Conservation (phyloP, 495 filamentous ascomycete species). For the Penicillium taxi region DNA sequence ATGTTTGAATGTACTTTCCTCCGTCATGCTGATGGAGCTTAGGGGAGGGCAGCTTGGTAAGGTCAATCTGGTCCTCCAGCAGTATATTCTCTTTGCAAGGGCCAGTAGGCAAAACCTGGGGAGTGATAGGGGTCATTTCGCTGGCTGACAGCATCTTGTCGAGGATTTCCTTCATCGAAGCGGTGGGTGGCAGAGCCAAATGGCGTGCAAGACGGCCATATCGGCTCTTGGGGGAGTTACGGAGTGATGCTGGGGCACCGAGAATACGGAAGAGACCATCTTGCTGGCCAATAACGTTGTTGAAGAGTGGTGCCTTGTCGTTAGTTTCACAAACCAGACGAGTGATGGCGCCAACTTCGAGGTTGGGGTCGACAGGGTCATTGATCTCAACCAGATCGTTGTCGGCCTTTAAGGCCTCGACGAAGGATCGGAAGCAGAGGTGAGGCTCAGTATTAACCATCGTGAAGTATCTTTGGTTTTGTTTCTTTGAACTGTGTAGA, state of each 20-base stretch:
- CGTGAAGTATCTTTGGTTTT: background rate
- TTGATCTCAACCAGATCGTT: slow-evolving; percentile 32
- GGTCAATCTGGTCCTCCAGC: slow-evolving; percentile 26
- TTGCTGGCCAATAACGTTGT: slow-evolving; percentile 30
- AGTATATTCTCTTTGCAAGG: slow-evolving; percentile 32
- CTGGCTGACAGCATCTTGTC: slow-evolving; percentile 25
- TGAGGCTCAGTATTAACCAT: slow-evolving; percentile 15
- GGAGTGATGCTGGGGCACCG: slow-evolving; percentile 24
- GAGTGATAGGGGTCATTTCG: slow-evolving; percentile 17
- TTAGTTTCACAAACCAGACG: slow-evolving; percentile 31
- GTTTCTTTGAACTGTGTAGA: no score
- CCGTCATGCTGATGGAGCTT: slow-evolving; percentile 28
- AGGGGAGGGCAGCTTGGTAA: slow-evolving; percentile 28
- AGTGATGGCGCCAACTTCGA: slow-evolving; percentile 33
- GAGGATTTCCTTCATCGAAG: slow-evolving; percentile 24
- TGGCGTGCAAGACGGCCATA: slow-evolving; percentile 31
- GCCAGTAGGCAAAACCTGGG: slow-evolving; percentile 16
- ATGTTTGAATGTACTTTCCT: slow-evolving; percentile 36
- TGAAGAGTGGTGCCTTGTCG: slow-evolving; percentile 35
- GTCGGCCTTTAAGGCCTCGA: slow-evolving; percentile 27
- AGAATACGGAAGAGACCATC: slow-evolving; percentile 34
- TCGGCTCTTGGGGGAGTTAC: slow-evolving; percentile 16
- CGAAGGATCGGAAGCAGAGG: slow-evolving; percentile 29
- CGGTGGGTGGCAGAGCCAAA: slow-evolving; percentile 23
- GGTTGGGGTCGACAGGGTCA: slow-evolving; percentile 26